Percentiles rank a stretch among this genome's conserved stretches.
phyloP scores from a whole-genome alignment of 352 stramenopile genomes.

The Globisporangium cystogenes region DNA sequence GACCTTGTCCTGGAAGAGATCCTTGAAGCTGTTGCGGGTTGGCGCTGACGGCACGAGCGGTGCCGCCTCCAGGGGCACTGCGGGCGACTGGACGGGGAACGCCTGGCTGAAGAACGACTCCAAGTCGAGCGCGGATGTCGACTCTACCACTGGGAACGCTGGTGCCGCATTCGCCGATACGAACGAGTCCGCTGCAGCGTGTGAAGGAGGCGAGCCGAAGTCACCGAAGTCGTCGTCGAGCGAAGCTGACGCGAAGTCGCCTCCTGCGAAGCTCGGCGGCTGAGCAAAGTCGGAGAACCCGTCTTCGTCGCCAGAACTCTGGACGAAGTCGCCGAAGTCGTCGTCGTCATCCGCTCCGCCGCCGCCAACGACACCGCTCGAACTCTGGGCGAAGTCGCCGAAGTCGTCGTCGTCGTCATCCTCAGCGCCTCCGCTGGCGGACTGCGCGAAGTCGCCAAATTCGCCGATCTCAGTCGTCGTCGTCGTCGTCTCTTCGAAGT shows the following conservation, averaged over 20 bases:
- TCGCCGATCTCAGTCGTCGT: background rate
- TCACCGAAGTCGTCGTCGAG: slow-evolving; percentile 13
- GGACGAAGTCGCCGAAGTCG: slow-evolving; percentile 37
- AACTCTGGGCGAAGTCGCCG: slow-evolving; percentile 11
- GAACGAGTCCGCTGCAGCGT: background rate
- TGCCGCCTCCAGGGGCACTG: slow-evolving; percentile 5
- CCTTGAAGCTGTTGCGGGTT: background rate
- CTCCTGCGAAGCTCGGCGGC: background rate
- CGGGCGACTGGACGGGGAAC: slow-evolving; percentile 19
- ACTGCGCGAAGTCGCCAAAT: slow-evolving; percentile 4
- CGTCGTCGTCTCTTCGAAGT: too few species aligned
- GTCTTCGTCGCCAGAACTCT: slow-evolving; percentile 14
- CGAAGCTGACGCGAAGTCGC: background rate
- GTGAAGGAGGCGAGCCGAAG: slow-evolving; percentile 6
- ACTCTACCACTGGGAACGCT: background rate
- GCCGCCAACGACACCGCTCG: background rate
- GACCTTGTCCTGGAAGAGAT: slow-evolving; percentile 17
- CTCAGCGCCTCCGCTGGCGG: background rate
- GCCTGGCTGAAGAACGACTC: slow-evolving; percentile 29
- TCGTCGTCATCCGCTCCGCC: background rate
- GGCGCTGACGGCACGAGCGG: background rate
- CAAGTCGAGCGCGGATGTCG: slow-evolving; percentile 24
- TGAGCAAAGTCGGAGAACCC: slow-evolving; percentile 24
- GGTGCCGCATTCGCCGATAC: background rate
- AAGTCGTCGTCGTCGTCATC: slow-evolving; percentile 21